These are phyloP conservation scores for Chrysanthemum seticuspe DNA, from an alignment of 129 eudicot genomes.

Conservation along the genomic window DNA sequence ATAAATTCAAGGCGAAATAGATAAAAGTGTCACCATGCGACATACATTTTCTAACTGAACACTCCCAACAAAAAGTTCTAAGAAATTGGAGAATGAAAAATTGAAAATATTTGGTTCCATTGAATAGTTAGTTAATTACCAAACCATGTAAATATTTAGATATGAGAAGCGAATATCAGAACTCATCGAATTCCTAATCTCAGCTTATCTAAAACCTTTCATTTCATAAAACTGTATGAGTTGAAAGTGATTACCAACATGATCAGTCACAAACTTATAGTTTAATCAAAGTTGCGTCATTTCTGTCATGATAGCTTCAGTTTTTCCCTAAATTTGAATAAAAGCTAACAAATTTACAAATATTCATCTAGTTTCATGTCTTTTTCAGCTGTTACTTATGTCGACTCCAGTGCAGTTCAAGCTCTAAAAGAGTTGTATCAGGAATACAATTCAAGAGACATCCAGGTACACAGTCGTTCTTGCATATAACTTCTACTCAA, in stretches of 20 bases:
- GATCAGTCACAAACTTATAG: neutral
- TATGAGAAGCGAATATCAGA: no score
- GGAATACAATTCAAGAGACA: slow-evolving; percentile 85
- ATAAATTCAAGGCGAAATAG: no score
- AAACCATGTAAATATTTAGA: neutral
- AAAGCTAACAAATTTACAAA: neutral
- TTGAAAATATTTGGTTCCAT: no score
- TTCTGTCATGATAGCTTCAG: neutral
- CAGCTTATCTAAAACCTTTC: no score
- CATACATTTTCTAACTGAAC: neutral
- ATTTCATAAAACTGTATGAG: no score
- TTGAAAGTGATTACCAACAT: no score
- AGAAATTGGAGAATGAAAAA: no score
- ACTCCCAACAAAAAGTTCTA: neutral
- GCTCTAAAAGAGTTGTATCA: slow-evolving; percentile 74
- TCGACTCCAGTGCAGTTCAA: slow-evolving; percentile 91
- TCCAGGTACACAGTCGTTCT: slow-evolving; percentile 53
- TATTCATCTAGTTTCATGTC: slow-evolving; percentile 9
- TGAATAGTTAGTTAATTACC: neutral
- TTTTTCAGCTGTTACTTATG: slow-evolving; percentile 78
- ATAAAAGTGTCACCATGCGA: no score
- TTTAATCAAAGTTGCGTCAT: neutral
- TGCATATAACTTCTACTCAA: slow-evolving; percentile 2
- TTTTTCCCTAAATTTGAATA: neutral
- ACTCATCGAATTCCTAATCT: no score